Percentiles rank a stretch among this genome's conserved stretches.
These are phyloP conservation scores for Kokia cookei DNA, from an alignment of 441 rosid species.

Conservation along the genomic window DNA sequence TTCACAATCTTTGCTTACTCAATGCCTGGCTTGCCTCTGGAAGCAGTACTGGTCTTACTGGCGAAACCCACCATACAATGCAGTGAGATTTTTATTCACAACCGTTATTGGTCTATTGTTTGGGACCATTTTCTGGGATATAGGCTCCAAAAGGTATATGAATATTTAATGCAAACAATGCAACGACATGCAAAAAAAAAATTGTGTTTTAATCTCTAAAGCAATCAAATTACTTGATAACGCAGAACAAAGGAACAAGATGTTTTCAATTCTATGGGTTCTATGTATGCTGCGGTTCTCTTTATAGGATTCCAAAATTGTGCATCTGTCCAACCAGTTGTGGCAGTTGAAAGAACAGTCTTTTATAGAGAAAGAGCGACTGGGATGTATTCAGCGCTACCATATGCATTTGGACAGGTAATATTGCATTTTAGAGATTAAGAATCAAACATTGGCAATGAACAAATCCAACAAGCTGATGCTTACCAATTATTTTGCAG, in stretches of 20 bases:
- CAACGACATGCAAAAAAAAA: neutral
- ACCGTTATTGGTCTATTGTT: constrained; percentile 42
- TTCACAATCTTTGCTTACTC: constrained; percentile 40
- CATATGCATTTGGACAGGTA: constrained; percentile 90
- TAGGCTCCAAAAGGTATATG: constrained; percentile 46
- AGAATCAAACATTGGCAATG: neutral
- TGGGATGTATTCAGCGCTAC: constrained; percentile 81
- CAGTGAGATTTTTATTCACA: constrained; percentile 47
- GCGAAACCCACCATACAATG: constrained; percentile 54
- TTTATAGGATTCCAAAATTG: constrained; percentile 65
- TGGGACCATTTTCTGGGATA: constrained; percentile 59
- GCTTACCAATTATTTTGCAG: constrained; percentile 14
- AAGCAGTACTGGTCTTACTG: constrained; percentile 57
- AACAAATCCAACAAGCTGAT: neutral
- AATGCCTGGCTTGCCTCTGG: constrained; percentile 57
- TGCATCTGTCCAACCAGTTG: constrained; percentile 62
- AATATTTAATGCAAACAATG: neutral
- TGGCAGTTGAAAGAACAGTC: constrained; percentile 69
- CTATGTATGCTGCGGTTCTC: constrained; percentile 66
- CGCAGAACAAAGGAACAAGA: constrained; percentile 47
- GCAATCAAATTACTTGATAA: neutral
- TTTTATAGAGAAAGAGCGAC: constrained; percentile 85
- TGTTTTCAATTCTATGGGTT: constrained; percentile 74
- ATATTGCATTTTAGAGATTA: neutral
- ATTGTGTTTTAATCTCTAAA: neutral